Evolutionary conservation across 2,329 filamentous ascomycete genomes (phyloP).

Genomic region (Bimuria novae-zelandiae): DNA sequence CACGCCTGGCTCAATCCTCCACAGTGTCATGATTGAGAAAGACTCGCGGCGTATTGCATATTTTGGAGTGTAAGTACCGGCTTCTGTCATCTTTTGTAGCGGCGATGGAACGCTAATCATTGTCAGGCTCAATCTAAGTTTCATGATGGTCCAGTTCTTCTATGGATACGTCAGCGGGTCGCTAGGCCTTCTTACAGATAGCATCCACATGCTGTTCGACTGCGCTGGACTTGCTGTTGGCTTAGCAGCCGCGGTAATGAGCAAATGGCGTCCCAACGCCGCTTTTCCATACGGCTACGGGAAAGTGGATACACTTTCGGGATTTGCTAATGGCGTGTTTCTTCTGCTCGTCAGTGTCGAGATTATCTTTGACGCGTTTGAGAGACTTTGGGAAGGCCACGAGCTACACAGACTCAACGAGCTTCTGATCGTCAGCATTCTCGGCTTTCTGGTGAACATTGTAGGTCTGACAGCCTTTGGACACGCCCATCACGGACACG

Average conservation of each 20-base stretch:
- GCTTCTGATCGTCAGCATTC: conserved; percentile 82
- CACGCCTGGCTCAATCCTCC: conserved; percentile 74
- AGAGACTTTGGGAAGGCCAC: conserved; percentile 80
- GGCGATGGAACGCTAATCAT: neutral
- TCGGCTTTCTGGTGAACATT: conserved; percentile 87
- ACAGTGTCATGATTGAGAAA: conserved; percentile 85
- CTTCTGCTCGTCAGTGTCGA: conserved; percentile 94
- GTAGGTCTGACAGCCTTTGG: conserved; percentile 87
- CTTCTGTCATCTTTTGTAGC: too few relatives aligned
- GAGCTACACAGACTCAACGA: conserved; percentile 85
- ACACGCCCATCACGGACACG: conserved; percentile 61
- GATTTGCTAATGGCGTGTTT: conserved; percentile 95
- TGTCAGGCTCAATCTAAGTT: conserved; percentile 81
- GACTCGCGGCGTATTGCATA: conserved; percentile 96
- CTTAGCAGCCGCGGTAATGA: conserved; percentile 88
- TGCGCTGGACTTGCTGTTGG: conserved; percentile 91
- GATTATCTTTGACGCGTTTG: conserved; percentile 92
- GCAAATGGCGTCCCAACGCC: conserved; percentile 91
- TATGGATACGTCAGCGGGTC: conserved; percentile 95
- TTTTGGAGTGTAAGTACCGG: conserved; percentile 76
- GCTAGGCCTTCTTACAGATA: conserved; percentile 92
- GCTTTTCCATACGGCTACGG: conserved; percentile 94
- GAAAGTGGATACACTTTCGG: conserved; percentile 94
- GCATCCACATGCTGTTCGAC: conserved; percentile 99
- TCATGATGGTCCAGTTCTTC: conserved; percentile 93